Evolutionary conservation across 768 basidiomycete species (phyloP).

Genomic region (Amanita polypyramis): DNA sequence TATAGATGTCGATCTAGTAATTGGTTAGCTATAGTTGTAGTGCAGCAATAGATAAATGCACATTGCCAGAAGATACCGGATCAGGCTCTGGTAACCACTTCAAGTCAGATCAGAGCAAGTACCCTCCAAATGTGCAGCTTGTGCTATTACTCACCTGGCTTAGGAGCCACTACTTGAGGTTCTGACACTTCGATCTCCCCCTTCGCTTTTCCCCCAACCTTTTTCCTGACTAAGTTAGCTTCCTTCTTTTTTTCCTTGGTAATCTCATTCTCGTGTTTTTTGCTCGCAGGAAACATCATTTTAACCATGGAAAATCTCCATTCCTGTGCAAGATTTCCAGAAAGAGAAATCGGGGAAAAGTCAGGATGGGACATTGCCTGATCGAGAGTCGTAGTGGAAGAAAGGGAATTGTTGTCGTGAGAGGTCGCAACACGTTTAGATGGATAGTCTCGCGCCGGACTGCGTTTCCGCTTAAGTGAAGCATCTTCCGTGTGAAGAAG

Average conservation of each 20-base stretch:
- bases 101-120: background rate
- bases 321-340: conserved; percentile 36
- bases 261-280: conserved; percentile 6
- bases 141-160: background rate
- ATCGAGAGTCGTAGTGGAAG: conserved; percentile 8
- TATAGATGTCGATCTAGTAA: conserved; percentile 20
- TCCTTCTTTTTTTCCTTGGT: conserved; percentile 10
- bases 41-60: background rate
- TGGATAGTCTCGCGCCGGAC: conserved; percentile 24
- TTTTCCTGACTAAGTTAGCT: conserved; percentile 4
- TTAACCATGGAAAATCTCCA: conserved; percentile 44
- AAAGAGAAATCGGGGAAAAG: conserved; percentile 26
- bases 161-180: background rate
- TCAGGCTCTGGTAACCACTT: background rate
- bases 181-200: background rate
- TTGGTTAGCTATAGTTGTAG: background rate
- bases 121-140: too few relatives aligned
- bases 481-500: conserved; percentile 8
- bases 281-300: conserved; percentile 50
- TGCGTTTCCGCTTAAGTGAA: conserved; percentile 35
- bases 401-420: too few relatives aligned
- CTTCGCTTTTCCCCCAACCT: background rate
- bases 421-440: conserved; percentile 21
- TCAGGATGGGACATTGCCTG: conserved; percentile 13
- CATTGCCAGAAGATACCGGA: conserved; percentile 5